Base-by-base conservation (phyloP, 345 rosid species). In the Eutrema japonicum region DNA sequence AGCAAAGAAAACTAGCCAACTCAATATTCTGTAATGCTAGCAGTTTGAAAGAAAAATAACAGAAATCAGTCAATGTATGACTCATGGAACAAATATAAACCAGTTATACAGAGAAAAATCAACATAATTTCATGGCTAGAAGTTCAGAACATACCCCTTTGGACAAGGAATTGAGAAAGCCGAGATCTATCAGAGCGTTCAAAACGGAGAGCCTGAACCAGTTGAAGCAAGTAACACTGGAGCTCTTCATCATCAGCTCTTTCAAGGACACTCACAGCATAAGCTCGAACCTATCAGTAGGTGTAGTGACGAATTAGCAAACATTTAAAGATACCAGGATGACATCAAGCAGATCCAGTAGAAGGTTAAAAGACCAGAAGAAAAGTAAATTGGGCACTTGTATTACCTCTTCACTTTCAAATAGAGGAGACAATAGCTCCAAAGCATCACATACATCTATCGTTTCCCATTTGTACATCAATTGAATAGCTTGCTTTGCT, bases 201-300 rank as follows among this genome's bases (percentile, higher is more conserved):
- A 86, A 95, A 95, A 63, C 93, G 89, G 75, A 95, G 98, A 76
- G 99, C 99, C 83, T 95, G 98, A 82, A 95, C 99, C 81, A 95
- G 76, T 79, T 95, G 98, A 81, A 95, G 96, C 77, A 95, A 83
- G 85, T 95, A 95, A 81, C 99, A 95, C 84, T 90, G 93, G 57
- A 95, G 96, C 74, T 95, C 99, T 76, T 89, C 99, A 79, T 95
- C 98, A 79, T 89, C 98, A 66, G 97, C 98, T 78, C 98, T 86
- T 78, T 88, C 97, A 77, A 94, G 96, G 79, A 95, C 93, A 74
- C 93, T 85, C 66, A 95, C 99, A 79, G 97, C 97, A 85, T 89
- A 92, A 75, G 97, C 99, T 77, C 97, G 96, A 64, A 95, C 99
- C 99, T 95, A 83, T 74, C 76, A 70, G 70, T 75, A 76, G 35